Evolutionary conservation across 2,329 filamentous ascomycete species (phyloP).

Genomic region (Ceratocystis papillata): DNA sequence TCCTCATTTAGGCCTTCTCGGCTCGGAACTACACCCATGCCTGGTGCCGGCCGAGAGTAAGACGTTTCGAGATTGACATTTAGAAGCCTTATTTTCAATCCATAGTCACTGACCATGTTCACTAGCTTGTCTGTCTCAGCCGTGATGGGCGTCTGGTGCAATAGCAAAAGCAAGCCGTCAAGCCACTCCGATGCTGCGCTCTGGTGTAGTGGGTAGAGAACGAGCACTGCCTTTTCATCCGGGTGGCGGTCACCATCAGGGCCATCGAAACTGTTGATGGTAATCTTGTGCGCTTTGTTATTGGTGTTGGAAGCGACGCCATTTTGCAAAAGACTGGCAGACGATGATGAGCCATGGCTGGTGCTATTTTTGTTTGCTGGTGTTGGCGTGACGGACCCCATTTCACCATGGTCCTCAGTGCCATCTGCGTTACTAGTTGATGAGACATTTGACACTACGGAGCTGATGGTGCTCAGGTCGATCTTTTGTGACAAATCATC

Average conservation of each 20-base stretch:
- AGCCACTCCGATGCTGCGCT: slow-evolving; percentile 90
- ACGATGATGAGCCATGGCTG: background rate
- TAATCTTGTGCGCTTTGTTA: slow-evolving; percentile 66
- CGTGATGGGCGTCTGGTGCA: slow-evolving; percentile 95
- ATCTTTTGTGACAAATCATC: slow-evolving; percentile 70
- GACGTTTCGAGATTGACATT: slow-evolving; percentile 78
- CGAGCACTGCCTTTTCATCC: slow-evolving; percentile 63
- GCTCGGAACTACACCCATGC: slow-evolving; percentile 65
- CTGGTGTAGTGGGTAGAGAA: slow-evolving; percentile 70
- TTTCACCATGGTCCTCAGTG: slow-evolving; percentile 35
- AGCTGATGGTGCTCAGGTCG: slow-evolving; percentile 77
- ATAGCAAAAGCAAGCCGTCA: slow-evolving; percentile 85
- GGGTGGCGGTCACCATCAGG: slow-evolving; percentile 32
- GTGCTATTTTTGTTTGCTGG: background rate
- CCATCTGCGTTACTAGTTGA: slow-evolving; percentile 45
- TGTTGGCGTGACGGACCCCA: slow-evolving; percentile 18
- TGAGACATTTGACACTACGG: slow-evolving; percentile 86
- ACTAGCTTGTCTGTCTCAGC: slow-evolving; percentile 87
- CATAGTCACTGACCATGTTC: slow-evolving; percentile 75
- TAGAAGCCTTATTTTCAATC: slow-evolving; percentile 79
- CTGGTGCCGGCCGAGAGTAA: slow-evolving; percentile 56
- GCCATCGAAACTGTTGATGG: slow-evolving; percentile 63
- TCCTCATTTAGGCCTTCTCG: slow-evolving; percentile 81
- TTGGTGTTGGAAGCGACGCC: slow-evolving; percentile 10
- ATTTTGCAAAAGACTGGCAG: background rate